A percentile compares a stretch with the other conserved stretches of the same genome.
Conservation (phyloP, 139 green algal genomes). For the Tetraselmis striata region DNA sequence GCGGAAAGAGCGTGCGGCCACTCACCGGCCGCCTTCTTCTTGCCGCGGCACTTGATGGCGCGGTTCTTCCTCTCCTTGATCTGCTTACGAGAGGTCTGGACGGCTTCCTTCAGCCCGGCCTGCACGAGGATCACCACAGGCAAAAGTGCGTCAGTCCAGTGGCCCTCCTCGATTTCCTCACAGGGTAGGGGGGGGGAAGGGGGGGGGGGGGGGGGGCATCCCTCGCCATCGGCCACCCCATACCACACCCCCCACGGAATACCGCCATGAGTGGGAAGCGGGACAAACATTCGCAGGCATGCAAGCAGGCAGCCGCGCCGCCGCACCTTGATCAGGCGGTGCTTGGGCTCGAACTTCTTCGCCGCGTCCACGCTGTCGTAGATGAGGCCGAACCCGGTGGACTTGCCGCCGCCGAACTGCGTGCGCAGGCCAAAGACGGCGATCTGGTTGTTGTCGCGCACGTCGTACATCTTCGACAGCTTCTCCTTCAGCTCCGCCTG, state of each 20-base stretch:
- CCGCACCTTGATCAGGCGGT: constrained; percentile 81
- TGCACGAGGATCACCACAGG: constrained; percentile 24
- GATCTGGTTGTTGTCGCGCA: constrained; percentile 77
- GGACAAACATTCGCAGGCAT: background rate
- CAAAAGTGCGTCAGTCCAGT: background rate
- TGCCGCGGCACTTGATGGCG: constrained; percentile 84
- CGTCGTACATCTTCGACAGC: constrained; percentile 92
- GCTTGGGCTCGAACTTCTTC: constrained; percentile 99
- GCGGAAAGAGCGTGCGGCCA: background rate
- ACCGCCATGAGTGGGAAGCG: background rate
- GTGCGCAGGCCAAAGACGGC: constrained; percentile 96
- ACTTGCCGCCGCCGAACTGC: constrained; percentile 99
- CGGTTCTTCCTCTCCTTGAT: constrained; percentile 99
- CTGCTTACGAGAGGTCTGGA: constrained; percentile 94
- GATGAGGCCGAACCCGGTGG: constrained; percentile 97
- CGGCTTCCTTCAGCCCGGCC: constrained; percentile 75
- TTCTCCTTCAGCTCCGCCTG: constrained; percentile 92
- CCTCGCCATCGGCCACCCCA: background rate
- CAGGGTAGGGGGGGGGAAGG: no score
- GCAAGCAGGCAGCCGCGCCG: background rate
- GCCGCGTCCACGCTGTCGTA: constrained; percentile 90
- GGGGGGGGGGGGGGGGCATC: no score
- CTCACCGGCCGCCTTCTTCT: constrained; percentile 68
- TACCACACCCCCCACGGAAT: background rate
- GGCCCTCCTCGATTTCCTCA: background rate